Evolutionary conservation across 2,329 filamentous ascomycete genomes (phyloP), one percentile per base, ranked within the genome.

Genomic region (Diplodia sapinea): DNA sequence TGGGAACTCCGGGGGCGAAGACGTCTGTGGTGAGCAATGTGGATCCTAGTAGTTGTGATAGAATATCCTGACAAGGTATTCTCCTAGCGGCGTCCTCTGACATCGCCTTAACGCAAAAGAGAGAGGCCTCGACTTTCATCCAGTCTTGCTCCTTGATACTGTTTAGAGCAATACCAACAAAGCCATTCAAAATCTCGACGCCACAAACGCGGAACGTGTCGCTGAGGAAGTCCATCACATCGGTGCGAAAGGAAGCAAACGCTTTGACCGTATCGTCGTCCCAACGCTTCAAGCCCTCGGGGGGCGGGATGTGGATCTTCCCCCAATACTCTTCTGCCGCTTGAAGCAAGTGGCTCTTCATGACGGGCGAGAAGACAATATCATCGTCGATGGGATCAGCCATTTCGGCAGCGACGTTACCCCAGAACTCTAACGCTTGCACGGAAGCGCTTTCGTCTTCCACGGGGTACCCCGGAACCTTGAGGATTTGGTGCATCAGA

Each of bases 191-290:
- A 70, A 86, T 74, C 23, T 74, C 73, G 15, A 79, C 76, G 3
- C 82, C 81, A 12, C 86, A 74, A n/a, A 82, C 74, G 3, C 88
- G 83, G 72, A 89, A 94, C 2, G 89, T 86, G 2, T 90, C 88
- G 71, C 93, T 88, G 33, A 95, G 82, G 62, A 95, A 84, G 75
- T 96, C 92, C 62, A 87, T 85, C n/a, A 94, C 88, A 73, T 96
- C 92, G 71, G 91, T 89, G 36, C 92, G 85, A 57, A 92, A 92
- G 68, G 91, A 88, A 63, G 85, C 83, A 77, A 94, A 94, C 0
- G 85, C 87, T 62, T 85, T 84, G 49, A 87, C 86, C 40, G 91
- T 88, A 29, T 87, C 86, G 4, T 88, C 87, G 70, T 91, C 90
- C 92, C 92, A 94, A 0, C 83, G 81, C 36, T 83, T 82, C 56